phyloP scores from a whole-genome alignment of 352 stramenopile genomes.

The Phytophthora capsici region DNA sequence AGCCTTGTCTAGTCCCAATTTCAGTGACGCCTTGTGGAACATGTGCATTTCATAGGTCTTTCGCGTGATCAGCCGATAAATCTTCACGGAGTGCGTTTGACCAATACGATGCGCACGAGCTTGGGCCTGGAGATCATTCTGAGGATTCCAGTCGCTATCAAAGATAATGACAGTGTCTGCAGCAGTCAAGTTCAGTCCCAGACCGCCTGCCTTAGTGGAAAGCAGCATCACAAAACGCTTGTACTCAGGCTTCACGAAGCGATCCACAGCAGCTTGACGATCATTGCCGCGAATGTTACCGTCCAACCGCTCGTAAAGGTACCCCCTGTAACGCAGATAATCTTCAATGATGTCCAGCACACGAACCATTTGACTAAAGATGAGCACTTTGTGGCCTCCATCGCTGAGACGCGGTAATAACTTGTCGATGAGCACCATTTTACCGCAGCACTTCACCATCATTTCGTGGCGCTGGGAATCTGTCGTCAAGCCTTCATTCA shows the following conservation, averaged over 20 bases:
- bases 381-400: slow-evolving; percentile 97
- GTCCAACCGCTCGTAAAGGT: slow-evolving; percentile 98
- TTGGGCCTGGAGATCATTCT: slow-evolving; percentile 97
- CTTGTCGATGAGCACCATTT: slow-evolving; percentile 99
- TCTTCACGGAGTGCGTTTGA: slow-evolving; percentile 91
- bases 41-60: slow-evolving; percentile 97
- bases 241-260: slow-evolving; percentile 91
- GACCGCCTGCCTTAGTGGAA: slow-evolving; percentile 96
- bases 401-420: slow-evolving; percentile 96
- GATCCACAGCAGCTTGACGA: slow-evolving; percentile 84
- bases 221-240: slow-evolving; percentile 98
- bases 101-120: slow-evolving; percentile 92
- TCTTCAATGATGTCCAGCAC: slow-evolving; percentile 99
- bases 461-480: slow-evolving; percentile 89
- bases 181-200: slow-evolving; percentile 92
- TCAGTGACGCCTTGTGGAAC: slow-evolving; percentile 93
- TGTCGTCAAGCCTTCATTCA: slow-evolving; percentile 80
- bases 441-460: slow-evolving; percentile 98
- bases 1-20: slow-evolving; percentile 93
- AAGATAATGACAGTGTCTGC: slow-evolving; percentile 98
- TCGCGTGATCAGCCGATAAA: slow-evolving; percentile 89
- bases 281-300: slow-evolving; percentile 95
- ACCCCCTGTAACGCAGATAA: slow-evolving; percentile 93
- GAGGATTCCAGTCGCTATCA: slow-evolving; percentile 98
- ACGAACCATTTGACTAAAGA: slow-evolving; percentile 99